phyloP scores from a whole-genome alignment of 148 eudicot species.

The Silene uniflora region DNA sequence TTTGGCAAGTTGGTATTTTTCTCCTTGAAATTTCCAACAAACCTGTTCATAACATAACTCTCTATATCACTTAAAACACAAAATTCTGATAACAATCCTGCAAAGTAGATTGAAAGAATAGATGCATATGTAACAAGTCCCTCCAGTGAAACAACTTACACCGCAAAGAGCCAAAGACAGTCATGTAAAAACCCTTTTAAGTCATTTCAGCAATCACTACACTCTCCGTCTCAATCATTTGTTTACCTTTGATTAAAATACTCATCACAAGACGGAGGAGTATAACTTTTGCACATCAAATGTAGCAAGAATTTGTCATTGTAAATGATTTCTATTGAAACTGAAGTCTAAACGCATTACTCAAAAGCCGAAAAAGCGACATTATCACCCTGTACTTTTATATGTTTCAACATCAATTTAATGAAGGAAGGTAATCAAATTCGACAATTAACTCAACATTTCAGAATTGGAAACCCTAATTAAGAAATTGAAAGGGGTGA shows the following conservation, averaged over 20 bases:
- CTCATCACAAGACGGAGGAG: too few species aligned
- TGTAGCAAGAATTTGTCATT: background rate
- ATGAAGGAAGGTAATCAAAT: too few species aligned
- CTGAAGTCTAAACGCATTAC: background rate
- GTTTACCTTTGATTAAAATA: too few species aligned
- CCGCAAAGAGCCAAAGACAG: background rate
- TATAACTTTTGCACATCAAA: background rate
- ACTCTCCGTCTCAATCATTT: too few species aligned
- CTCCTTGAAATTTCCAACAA: constrained; percentile 82
- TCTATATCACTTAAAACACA: background rate
- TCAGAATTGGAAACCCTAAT: background rate
- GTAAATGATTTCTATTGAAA: background rate
- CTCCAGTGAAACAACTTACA: too few species aligned
- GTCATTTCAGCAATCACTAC: background rate
- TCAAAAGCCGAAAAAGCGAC: background rate
- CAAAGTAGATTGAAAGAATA: background rate
- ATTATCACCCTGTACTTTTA: background rate
- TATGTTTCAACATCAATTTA: too few species aligned
- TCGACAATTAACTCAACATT: too few species aligned
- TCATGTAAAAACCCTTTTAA: background rate
- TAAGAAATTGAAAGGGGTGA: background rate
- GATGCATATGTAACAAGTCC: background rate
- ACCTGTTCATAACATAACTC: constrained; percentile 38
- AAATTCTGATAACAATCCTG: background rate
- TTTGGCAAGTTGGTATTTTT: constrained; percentile 66